Conservation (phyloP, 805 yeast genomes). For the Kazachstania psychrophila region DNA sequence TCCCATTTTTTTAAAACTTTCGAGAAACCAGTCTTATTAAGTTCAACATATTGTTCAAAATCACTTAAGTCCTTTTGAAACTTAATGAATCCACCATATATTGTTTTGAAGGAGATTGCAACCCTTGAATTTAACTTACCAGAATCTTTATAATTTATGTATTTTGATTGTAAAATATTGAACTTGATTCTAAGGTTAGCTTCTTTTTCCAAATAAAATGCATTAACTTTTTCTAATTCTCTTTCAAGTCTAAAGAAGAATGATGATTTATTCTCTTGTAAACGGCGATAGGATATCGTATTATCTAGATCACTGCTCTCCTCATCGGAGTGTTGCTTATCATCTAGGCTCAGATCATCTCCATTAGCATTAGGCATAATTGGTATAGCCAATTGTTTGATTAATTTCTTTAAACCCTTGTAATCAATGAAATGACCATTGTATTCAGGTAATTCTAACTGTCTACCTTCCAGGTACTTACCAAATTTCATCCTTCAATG, state of each 20-base stretch:
- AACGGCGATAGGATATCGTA: slow-evolving; percentile 36
- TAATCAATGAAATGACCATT: slow-evolving; percentile 90
- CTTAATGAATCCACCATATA: slow-evolving; percentile 82
- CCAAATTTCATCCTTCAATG: slow-evolving; percentile 68
- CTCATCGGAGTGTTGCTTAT: too few relatives aligned
- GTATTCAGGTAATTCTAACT: slow-evolving; percentile 90
- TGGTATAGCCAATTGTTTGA: slow-evolving; percentile 63
- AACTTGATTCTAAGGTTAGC: slow-evolving; percentile 72
- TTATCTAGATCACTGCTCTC: slow-evolving; percentile 30
- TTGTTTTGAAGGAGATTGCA: slow-evolving; percentile 59
- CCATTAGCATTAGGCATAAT: slow-evolving; percentile 9
- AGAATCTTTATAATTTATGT: slow-evolving; percentile 37
- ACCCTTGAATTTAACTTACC: slow-evolving; percentile 37
- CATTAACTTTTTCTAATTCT: slow-evolving; percentile 89
- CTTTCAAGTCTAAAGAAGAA: slow-evolving; percentile 83
- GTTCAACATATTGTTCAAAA: slow-evolving; percentile 85
- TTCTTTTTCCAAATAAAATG: slow-evolving; percentile 86
- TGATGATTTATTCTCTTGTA: slow-evolving; percentile 86
- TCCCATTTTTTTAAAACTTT: slow-evolving; percentile 98
- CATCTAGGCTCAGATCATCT: background rate
- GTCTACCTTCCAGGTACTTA: slow-evolving; percentile 87
- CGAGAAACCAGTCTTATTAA: slow-evolving; percentile 91
- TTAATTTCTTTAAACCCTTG: slow-evolving; percentile 85
- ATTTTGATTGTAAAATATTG: slow-evolving; percentile 67
- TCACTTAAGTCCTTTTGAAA: slow-evolving; percentile 82